Evolutionary conservation across 164 flowering plant genomes (phyloP), one percentile per base, ranked within the genome.

Genomic region (Stephania cephalantha): DNA sequence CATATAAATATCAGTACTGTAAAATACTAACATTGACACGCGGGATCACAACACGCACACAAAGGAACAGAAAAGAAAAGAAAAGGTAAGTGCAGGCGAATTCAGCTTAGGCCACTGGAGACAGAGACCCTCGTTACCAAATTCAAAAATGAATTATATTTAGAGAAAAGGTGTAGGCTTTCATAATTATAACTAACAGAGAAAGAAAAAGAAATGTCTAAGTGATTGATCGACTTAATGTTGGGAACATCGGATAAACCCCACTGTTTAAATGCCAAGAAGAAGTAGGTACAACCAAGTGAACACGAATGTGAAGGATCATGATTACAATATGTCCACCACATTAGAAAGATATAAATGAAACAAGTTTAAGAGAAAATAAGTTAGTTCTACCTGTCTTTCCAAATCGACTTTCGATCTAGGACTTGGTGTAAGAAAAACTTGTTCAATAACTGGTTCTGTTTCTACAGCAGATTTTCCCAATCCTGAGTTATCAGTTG

Each of bases 391-490:
- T 81, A 96, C 99, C 96, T 96, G 99, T 69, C 85, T 90, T 83
- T 96, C 99, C 71, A 96, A 77, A 83, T 92, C 97, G 73, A 84
- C 93, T 83, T 89, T 88, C 12, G 99, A 92, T 73, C 84, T 83
- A 45, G 91, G 77, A 81, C 85, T 83, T 18, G 89, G 85, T 1
- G 97, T 89, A 73, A 96, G 91, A 76, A 96, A 96, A 72, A 96
- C 98, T 82, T 94, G 98, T 81, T 96, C 99, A 64, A 96, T 77
- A 53, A 90, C 90, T 70, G 99, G 99, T 75, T 96, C 99, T 15
- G 99, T 96, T 83, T 86, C 87, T 87, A 91, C 25, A 78, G 99
- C 97, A 78, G 96, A 85, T 71, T 87, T 86, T 22, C 98, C 98
- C 89, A 96, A 83, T 71, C 92, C 97, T 6, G 90, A 69, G 77